Conservation (phyloP, 257 asterid species). For the Solanum paucissectum region DNA sequence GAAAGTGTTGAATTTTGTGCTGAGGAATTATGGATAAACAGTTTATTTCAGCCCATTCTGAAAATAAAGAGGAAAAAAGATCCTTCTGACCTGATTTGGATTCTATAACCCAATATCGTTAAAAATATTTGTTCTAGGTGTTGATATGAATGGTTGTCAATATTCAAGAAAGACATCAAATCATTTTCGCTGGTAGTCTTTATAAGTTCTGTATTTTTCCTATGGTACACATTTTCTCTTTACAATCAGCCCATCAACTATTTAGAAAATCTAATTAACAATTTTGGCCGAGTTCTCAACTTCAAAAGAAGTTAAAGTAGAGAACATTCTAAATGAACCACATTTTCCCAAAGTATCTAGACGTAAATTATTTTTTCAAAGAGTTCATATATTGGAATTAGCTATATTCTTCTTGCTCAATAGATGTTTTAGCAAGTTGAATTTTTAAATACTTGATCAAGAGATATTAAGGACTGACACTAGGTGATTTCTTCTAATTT, state of each 20-base stretch:
- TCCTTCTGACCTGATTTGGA: neutral
- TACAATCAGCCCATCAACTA: neutral
- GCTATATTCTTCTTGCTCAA: neutral
- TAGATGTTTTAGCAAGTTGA: neutral
- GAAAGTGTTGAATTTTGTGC: neutral
- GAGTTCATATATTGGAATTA: neutral
- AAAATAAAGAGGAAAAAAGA: neutral
- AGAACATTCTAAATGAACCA: neutral
- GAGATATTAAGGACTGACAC: neutral
- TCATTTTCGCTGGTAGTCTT: neutral
- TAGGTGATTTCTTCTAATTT: neutral
- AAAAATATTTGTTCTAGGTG: neutral
- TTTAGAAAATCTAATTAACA: neutral
- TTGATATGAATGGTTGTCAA: neutral
- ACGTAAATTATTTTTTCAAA: neutral
- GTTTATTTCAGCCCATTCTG: neutral
- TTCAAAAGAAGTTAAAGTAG: neutral
- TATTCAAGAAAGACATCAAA: neutral
- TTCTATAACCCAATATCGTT: neutral
- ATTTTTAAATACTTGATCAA: neutral
- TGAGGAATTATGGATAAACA: neutral
- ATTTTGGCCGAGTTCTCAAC: neutral
- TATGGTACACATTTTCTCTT: neutral
- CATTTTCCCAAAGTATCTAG: neutral
- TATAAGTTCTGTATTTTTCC: neutral